Percentiles rank a stretch among this genome's conserved stretches.
Evolutionary conservation across 1,139 yeast genomes (phyloP).

Genomic region (Magnusiomyces magnusii): DNA sequence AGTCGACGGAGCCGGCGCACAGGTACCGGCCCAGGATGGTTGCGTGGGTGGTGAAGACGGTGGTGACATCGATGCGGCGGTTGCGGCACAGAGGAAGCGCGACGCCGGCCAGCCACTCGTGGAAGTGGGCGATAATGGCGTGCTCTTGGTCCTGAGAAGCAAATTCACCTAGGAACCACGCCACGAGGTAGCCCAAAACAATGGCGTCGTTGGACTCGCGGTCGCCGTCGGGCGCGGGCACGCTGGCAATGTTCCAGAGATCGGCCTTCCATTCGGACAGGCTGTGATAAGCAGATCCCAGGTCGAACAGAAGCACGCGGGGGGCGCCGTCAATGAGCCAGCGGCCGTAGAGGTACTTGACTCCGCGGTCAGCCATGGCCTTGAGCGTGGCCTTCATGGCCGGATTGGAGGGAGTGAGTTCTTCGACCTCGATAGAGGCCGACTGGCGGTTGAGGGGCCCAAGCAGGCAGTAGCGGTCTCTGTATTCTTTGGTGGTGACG

Average conservation of each 20-base stretch:
- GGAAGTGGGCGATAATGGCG: conserved; percentile 92
- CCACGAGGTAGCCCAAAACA: conserved; percentile 83
- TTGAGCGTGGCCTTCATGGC: conserved; percentile 43
- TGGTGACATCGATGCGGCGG: conserved; percentile 86
- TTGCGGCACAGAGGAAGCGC: conserved; percentile 89
- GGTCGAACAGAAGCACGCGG: conserved; percentile 78
- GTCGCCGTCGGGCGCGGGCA: conserved; percentile 89
- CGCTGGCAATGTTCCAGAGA: conserved; percentile 84
- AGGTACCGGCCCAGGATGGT: conserved; percentile 89
- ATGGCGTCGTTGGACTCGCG: conserved; percentile 88
- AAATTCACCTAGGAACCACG: conserved; percentile 96
- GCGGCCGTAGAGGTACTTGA: conserved; percentile 79
- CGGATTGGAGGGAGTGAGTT: conserved; percentile 56
- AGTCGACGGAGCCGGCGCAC: conserved; percentile 95
- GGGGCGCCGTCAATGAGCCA: conserved; percentile 99
- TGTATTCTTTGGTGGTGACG: conserved; percentile 88
- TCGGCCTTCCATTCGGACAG: conserved; percentile 93
- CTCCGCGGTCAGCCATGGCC: conserved; percentile 73
- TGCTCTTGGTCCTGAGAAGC: conserved; percentile 75
- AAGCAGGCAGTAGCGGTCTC: conserved; percentile 75
- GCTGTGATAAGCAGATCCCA: conserved; percentile 60
- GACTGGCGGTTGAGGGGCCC: conserved; percentile 80
- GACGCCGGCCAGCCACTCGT: conserved; percentile 98
- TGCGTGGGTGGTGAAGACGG: conserved; percentile 96
- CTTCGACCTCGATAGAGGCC: conserved; percentile 93